Evolutionary conservation across 805 yeast species (phyloP).

Genomic region (Barnettozyma salicaria): DNA sequence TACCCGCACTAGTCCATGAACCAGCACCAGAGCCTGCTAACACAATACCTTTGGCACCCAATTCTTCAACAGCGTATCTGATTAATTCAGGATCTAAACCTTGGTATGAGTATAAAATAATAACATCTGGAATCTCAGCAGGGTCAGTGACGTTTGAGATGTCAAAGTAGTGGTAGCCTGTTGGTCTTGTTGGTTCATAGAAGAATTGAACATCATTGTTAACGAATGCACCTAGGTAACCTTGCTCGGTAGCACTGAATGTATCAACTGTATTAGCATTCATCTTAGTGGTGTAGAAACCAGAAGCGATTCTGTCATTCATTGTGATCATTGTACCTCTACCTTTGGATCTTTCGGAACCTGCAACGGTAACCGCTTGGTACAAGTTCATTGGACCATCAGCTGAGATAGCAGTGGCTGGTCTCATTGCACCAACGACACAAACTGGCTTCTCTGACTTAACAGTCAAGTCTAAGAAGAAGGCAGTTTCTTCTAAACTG

Average conservation of each 20-base stretch:
- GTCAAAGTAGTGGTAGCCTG: conserved; percentile 27
- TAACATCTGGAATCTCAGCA: conserved; percentile 34
- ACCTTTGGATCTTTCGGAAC: conserved; percentile 41
- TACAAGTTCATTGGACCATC: conserved; percentile 71
- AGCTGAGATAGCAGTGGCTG: conserved; percentile 61
- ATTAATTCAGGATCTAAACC: conserved; percentile 45
- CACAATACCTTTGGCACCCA: conserved; percentile 47
- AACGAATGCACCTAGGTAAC: conserved; percentile 62
- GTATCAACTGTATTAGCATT: conserved; percentile 66
- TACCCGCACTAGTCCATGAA: conserved; percentile 38
- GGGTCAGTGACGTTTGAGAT: conserved; percentile 24
- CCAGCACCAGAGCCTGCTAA: conserved; percentile 72
- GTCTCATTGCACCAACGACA: conserved; percentile 59
- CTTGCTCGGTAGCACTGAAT: conserved; percentile 60
- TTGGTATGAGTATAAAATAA: conserved; percentile 56
- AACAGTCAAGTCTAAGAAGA: conserved; percentile 49
- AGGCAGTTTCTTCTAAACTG: conserved; percentile 62
- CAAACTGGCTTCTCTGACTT: conserved; percentile 31
- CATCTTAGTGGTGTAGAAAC: conserved; percentile 59
- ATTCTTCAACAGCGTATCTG: conserved; percentile 36
- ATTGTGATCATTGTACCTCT: conserved; percentile 60
- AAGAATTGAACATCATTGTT: conserved; percentile 58
- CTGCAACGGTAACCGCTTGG: conserved; percentile 60
- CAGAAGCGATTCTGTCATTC: conserved; percentile 63
- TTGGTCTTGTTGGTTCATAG: conserved; percentile 53